phyloP scores from a whole-genome alignment of 257 asterid species.

The Solanum clarkiae region DNA sequence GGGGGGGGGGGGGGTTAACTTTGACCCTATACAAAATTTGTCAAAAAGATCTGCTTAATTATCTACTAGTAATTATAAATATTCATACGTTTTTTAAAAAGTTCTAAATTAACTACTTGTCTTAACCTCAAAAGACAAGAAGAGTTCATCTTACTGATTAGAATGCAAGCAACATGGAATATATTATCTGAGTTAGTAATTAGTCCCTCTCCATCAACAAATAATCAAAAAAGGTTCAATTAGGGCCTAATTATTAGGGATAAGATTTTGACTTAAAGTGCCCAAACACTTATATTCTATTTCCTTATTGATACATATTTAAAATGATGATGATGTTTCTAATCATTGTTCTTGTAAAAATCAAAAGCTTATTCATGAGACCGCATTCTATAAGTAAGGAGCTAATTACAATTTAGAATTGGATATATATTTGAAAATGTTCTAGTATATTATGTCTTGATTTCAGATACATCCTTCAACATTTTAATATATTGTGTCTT shows the following conservation, averaged over 20 bases:
- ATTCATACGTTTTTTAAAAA: not conserved
- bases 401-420: no score
- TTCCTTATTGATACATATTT: not conserved
- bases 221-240: not conserved
- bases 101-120: not conserved
- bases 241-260: not conserved
- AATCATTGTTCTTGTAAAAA: not conserved
- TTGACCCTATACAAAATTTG: not conserved
- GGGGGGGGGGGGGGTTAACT: not conserved
- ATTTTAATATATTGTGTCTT: no score
- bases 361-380: not conserved
- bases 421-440: no score
- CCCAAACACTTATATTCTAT: not conserved
- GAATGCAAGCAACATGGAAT: not conserved
- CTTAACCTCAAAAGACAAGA: not conserved
- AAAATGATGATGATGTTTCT: not conserved
- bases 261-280: not conserved
- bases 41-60: not conserved
- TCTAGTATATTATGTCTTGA: no score
- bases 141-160: not conserved
- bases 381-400: not conserved
- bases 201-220: not conserved
- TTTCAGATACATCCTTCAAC: no score
- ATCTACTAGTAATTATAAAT: not conserved
- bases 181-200: not conserved